A percentile compares a stretch with the other conserved stretches of the same genome.
These are phyloP conservation scores for Arthrobotrys iridis DNA, from an alignment of 2,329 filamentous ascomycete species.

Conservation along the genomic window DNA sequence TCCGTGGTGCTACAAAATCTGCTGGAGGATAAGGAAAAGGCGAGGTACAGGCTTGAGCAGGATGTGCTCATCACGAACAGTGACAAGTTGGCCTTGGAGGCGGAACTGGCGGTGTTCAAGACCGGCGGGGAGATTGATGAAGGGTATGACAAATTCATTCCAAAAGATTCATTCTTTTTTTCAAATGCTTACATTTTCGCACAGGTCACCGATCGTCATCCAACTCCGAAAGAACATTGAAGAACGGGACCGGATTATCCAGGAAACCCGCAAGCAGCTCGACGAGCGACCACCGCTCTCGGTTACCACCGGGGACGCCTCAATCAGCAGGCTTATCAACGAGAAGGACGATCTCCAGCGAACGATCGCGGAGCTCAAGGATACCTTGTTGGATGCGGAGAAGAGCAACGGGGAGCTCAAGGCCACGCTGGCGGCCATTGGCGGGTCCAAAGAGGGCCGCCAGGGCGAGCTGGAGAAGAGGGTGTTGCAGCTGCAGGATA, in stretches of 20 bases:
- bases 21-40: constrained; percentile 58
- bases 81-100: constrained; percentile 59
- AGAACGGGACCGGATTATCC: constrained; percentile 56
- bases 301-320: constrained; percentile 36
- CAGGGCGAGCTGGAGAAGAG: constrained; percentile 58
- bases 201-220: constrained; percentile 59
- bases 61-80: constrained; percentile 58
- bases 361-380: constrained; percentile 57
- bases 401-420: constrained; percentile 58
- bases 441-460: constrained; percentile 56
- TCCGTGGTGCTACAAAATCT: constrained; percentile 58
- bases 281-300: constrained; percentile 47
- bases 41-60: constrained; percentile 57
- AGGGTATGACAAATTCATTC: constrained; percentile 55
- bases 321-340: constrained; percentile 57
- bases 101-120: constrained; percentile 58
- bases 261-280: constrained; percentile 51
- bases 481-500: constrained; percentile 58
- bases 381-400: constrained; percentile 57
- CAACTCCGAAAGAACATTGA: constrained; percentile 59
- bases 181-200: not conserved
- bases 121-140: constrained; percentile 57
- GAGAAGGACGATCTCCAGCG: constrained; percentile 59
- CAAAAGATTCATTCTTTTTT: not conserved
- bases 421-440: constrained; percentile 57